Evolutionary conservation across 495 filamentous ascomycete species (phyloP).

Genomic region (Tuber umbilicatum): DNA sequence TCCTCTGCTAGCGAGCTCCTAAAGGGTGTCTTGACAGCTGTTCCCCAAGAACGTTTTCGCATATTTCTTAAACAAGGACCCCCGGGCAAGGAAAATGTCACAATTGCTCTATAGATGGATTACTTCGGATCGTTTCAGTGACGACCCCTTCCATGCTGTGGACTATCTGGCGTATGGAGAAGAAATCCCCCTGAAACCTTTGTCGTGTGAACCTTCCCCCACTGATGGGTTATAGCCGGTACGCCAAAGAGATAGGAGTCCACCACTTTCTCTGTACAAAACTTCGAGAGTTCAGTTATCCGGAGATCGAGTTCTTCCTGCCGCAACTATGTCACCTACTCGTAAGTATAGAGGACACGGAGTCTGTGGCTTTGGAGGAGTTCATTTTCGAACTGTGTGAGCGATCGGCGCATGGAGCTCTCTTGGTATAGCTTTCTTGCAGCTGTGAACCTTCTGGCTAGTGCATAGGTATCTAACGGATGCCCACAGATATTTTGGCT

Average conservation of each 20-base stretch:
- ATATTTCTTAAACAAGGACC: slow-evolving; percentile 45
- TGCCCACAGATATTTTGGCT: slow-evolving; percentile 66
- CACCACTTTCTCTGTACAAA: slow-evolving; percentile 74
- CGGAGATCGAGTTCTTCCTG: slow-evolving; percentile 78
- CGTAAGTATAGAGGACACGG: slow-evolving; percentile 66
- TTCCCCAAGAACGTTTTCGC: slow-evolving; percentile 15
- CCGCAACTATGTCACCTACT: slow-evolving; percentile 73
- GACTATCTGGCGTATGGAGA: slow-evolving; percentile 66
- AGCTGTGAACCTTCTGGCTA: slow-evolving; percentile 7
- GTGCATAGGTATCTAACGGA: slow-evolving; percentile 26
- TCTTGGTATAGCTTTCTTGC: slow-evolving; percentile 53
- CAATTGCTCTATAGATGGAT: slow-evolving; percentile 69
- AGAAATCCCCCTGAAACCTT: slow-evolving; percentile 16
- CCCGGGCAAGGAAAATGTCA: slow-evolving; percentile 31
- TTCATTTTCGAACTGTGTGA: slow-evolving; percentile 73
- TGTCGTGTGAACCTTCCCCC: slow-evolving; percentile 17
- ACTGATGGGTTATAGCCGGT: slow-evolving; percentile 52
- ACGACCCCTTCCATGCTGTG: slow-evolving; percentile 70
- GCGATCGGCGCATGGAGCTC: slow-evolving; percentile 67
- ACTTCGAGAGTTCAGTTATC: slow-evolving; percentile 70
- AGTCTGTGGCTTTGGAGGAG: slow-evolving; percentile 76
- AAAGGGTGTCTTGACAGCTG: not conserved
- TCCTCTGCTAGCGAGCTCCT: not conserved
- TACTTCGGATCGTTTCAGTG: slow-evolving; percentile 75
- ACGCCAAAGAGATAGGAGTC: slow-evolving; percentile 74